phyloP scores from a whole-genome alignment of 306 rosid genomes.

The Sicyos edulis region DNA sequence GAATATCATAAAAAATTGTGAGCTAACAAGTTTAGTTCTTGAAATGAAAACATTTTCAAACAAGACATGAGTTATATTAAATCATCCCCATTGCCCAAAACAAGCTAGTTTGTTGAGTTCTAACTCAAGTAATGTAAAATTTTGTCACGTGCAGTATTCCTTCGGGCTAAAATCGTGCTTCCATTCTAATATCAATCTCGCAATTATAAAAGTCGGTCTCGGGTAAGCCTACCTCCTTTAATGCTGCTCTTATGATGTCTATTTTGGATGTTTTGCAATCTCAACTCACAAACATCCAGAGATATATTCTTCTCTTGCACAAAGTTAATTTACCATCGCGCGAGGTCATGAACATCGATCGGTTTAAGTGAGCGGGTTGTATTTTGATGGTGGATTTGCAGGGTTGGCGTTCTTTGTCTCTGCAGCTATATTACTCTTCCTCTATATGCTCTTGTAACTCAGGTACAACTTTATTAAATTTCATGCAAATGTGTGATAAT shows the following conservation, averaged over 20 bases:
- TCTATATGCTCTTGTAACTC: slow-evolving; percentile 82
- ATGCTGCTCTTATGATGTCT: neutral
- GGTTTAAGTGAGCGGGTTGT: neutral
- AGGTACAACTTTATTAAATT: slow-evolving; percentile 40
- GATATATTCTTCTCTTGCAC: neutral
- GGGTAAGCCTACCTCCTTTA: slow-evolving; percentile 49
- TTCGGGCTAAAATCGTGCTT: slow-evolving; percentile 72
- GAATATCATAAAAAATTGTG: neutral
- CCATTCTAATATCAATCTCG: slow-evolving; percentile 55
- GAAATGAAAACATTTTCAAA: neutral
- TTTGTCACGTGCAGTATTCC: slow-evolving; percentile 56
- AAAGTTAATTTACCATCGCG: neutral
- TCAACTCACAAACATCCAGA: neutral
- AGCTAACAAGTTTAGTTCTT: neutral
- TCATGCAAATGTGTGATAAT: neutral
- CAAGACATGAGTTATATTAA: neutral
- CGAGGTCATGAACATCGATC: neutral
- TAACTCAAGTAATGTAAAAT: slow-evolving; percentile 14
- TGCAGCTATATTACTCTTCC: slow-evolving; percentile 97
- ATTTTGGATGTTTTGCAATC: neutral
- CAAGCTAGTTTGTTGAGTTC: neutral
- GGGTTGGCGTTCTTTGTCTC: slow-evolving; percentile 51
- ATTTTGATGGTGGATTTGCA: slow-evolving; percentile 26
- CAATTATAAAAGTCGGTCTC: slow-evolving; percentile 41
- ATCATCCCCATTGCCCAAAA: neutral